Conservation (phyloP, 2,329 filamentous ascomycete species). For the Fusarium tricinctum region DNA sequence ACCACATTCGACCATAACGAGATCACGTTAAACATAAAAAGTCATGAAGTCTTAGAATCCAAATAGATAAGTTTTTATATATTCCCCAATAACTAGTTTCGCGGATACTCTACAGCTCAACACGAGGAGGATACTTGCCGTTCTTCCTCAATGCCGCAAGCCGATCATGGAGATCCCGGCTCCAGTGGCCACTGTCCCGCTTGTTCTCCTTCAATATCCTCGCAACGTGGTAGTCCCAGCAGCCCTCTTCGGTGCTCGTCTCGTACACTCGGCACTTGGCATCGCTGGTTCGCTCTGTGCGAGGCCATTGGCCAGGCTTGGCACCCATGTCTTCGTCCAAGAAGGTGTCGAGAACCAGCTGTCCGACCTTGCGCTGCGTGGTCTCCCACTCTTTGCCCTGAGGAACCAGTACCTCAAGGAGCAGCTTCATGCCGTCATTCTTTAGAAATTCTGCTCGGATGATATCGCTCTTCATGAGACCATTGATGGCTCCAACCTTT, state of each 20-base stretch:
- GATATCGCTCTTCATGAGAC: constrained; percentile 66
- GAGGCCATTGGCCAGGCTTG: constrained; percentile 69
- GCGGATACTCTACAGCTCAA: constrained; percentile 53
- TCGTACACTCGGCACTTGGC: constrained; percentile 54
- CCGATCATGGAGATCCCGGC: constrained; percentile 57
- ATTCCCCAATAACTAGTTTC: neutral
- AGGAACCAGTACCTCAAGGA: constrained; percentile 66
- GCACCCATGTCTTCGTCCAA: constrained; percentile 76
- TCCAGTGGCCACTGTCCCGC: constrained; percentile 61
- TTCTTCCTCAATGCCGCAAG: constrained; percentile 53
- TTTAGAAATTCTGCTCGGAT: constrained; percentile 70
- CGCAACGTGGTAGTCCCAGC: constrained; percentile 70
- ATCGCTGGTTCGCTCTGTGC: constrained; percentile 52
- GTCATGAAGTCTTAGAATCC: neutral
- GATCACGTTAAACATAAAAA: neutral
- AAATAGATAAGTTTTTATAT: neutral
- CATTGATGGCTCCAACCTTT: constrained; percentile 66
- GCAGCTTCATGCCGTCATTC: constrained; percentile 65
- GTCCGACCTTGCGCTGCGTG: constrained; percentile 67
- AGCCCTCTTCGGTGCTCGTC: constrained; percentile 61
- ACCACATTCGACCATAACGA: neutral
- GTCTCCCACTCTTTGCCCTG: constrained; percentile 63
- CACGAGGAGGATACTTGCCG: constrained; percentile 45
- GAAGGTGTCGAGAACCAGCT: constrained; percentile 74
- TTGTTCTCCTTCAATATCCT: constrained; percentile 56